A percentile compares a stretch with the other conserved stretches of the same genome.
Evolutionary conservation across 2,329 filamentous ascomycete species (phyloP).

Genomic region (Hypoxylon rubiginosum): DNA sequence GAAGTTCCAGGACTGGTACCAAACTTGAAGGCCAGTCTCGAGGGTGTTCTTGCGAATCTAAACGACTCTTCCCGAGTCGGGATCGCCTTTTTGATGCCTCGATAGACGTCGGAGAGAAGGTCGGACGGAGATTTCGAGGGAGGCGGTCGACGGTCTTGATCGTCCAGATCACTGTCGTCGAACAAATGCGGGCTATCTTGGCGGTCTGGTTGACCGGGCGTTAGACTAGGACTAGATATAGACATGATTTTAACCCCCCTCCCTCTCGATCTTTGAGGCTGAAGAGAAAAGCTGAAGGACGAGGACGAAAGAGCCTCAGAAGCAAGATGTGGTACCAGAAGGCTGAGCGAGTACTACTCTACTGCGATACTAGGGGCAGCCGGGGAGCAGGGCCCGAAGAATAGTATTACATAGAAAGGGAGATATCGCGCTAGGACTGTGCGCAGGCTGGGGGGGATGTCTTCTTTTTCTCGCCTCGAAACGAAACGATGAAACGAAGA

Average conservation of each 20-base stretch:
- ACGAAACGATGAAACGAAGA: conserved; percentile 35
- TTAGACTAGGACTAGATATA: conserved; percentile 50
- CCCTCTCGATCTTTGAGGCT: conserved; percentile 27
- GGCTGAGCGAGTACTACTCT: conserved; percentile 35
- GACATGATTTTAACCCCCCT: conserved; percentile 44
- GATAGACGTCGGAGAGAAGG: conserved; percentile 65
- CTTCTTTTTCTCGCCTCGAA: conserved; percentile 17
- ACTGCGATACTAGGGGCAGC: conserved; percentile 30
- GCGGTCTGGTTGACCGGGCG: conserved; percentile 45
- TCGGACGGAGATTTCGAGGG: conserved; percentile 60
- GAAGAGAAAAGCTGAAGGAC: conserved; percentile 26
- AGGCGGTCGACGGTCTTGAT: conserved; percentile 52
- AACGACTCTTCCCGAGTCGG: conserved; percentile 59
- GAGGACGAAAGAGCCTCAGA: conserved; percentile 31
- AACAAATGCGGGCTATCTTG: conserved; percentile 49
- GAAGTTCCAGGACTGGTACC: conserved; percentile 42
- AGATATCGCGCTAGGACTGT: conserved; percentile 23
- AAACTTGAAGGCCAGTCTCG: conserved; percentile 57
- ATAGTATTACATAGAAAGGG: conserved; percentile 29
- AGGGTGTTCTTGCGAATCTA: conserved; percentile 60
- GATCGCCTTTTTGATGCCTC: conserved; percentile 64
- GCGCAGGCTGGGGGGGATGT: conserved; percentile 6
- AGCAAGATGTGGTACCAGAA: conserved; percentile 28
- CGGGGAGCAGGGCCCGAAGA: conserved; percentile 20
- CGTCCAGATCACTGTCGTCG: conserved; percentile 58